Percentiles rank a stretch among this genome's conserved stretches.
Evolutionary conservation across 2,329 filamentous ascomycete species (phyloP).

Genomic region (Lithohypha guttulata): DNA sequence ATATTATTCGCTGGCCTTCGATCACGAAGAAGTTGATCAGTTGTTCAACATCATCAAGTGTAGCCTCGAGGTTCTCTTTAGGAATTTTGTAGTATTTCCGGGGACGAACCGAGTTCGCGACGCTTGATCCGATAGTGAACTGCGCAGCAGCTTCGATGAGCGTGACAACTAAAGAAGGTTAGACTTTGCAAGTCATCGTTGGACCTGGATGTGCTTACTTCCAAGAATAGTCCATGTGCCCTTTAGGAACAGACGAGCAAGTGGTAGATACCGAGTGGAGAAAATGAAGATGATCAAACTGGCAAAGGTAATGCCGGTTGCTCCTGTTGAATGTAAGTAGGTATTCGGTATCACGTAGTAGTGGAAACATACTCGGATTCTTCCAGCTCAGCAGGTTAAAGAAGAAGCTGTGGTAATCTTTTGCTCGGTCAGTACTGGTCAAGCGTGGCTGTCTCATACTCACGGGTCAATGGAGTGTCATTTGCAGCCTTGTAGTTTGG

Average conservation of each 20-base stretch:
- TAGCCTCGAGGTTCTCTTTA: constrained; percentile 51
- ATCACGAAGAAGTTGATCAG: constrained; percentile 59
- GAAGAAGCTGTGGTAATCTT: constrained; percentile 56
- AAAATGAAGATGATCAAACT: constrained; percentile 50
- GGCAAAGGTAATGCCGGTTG: constrained; percentile 50
- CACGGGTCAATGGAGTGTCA: constrained; percentile 53
- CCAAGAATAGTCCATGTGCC: constrained; percentile 48
- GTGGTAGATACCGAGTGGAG: constrained; percentile 51
- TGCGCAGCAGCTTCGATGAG: constrained; percentile 48
- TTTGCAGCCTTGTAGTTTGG: constrained; percentile 46
- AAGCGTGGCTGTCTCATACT: constrained; percentile 19
- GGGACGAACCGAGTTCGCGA: constrained; percentile 51
- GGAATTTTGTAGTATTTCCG: constrained; percentile 56
- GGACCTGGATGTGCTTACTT: constrained; percentile 31
- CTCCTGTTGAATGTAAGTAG: constrained; percentile 37
- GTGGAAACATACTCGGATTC: constrained; percentile 29
- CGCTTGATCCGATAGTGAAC: constrained; percentile 45
- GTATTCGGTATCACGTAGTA: constrained; percentile 1
- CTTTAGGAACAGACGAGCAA: constrained; percentile 53
- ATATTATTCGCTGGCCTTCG: constrained; percentile 55
- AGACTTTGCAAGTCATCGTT: constrained; percentile 6
- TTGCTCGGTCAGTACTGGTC: constrained; percentile 7
- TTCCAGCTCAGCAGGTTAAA: constrained; percentile 49
- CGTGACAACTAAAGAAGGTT: constrained; percentile 34
- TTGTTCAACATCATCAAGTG: constrained; percentile 53